Evolutionary conservation across 306 rosid species (phyloP), one percentile per base, ranked within the genome.

Genomic region (Ormosia semicastrata): DNA sequence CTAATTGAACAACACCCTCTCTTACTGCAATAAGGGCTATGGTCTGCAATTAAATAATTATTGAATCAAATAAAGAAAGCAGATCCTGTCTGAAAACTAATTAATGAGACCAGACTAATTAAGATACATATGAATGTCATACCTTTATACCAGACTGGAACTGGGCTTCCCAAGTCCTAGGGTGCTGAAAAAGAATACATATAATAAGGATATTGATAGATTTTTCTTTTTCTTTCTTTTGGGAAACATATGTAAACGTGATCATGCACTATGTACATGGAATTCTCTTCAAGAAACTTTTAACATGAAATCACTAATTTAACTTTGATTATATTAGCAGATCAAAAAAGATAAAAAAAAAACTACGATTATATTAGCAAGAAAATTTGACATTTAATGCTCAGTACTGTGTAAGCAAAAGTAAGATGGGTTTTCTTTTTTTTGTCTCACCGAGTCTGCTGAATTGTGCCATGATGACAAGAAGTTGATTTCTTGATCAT

Each of bases 151-250:
- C 99, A 77, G 98, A 96, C 87, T 93, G 92, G 84, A 96, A 96
- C 90, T 96, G 99, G 46, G 99, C 98, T 89, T 96, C 99, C 99
- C 99, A 96, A 57, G 99, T 96, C 84, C 99, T 84, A 83, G 99
- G 99, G 75, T 93, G 97, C 99, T 96, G 94, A 24, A 82, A 85
- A 82, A 80, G 58, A 60, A 54, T 57, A 64, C 14, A 83, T 6
- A 37, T 44, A 82, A 75, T 36, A 11, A 56, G 59, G 59, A 69
- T 8, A 62, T 66, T 41, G 54, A 73, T 52, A 66, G 18, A 44
- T 69, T 43, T 24, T 17, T 67, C 24, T 54, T 40, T 44, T 5
- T 34, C 75, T 76, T 50, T 56, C 58, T 82, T 36, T 73, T 66
- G 44, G 73, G 75, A 86, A 80, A 30, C 64, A 84, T 58, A 64